A percentile compares a stretch with the other conserved stretches of the same genome.
These are phyloP conservation scores for Monosporascus sp. DNA, from an alignment of 2,329 filamentous ascomycete genomes.

Conservation along the genomic window DNA sequence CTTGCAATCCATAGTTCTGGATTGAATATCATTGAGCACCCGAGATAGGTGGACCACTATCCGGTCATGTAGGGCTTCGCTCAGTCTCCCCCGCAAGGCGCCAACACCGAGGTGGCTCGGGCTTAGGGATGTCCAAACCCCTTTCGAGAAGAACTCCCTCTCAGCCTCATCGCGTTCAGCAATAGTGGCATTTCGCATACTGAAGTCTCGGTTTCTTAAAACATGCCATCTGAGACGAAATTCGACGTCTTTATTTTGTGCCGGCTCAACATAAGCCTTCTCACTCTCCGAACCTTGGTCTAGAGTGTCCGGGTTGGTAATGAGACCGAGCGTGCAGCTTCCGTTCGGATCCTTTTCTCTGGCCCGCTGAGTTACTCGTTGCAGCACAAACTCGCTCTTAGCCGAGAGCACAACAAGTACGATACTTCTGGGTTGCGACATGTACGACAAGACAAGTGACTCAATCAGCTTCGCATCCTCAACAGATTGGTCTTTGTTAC, in stretches of 20 bases:
- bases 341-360: slow-evolving; percentile 29
- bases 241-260: slow-evolving; percentile 37
- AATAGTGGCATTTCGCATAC: slow-evolving; percentile 8
- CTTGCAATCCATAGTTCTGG: slow-evolving; percentile 16
- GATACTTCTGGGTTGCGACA: slow-evolving; percentile 51
- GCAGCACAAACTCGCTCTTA: slow-evolving; percentile 50
- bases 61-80: slow-evolving; percentile 19
- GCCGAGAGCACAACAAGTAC: slow-evolving; percentile 54
- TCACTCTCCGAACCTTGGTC: slow-evolving; percentile 34
- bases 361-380: slow-evolving; percentile 48
- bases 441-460: slow-evolving; percentile 47
- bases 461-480: slow-evolving; percentile 38
- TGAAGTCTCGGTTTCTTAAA: slow-evolving; percentile 33
- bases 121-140: slow-evolving; percentile 7
- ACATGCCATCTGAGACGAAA: slow-evolving; percentile 49
- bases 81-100: slow-evolving; percentile 19
- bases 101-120: slow-evolving; percentile 14
- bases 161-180: slow-evolving; percentile 8
- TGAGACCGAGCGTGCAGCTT: slow-evolving; percentile 41
- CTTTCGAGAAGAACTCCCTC: slow-evolving; percentile 9
- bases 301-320: slow-evolving; percentile 41
- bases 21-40: slow-evolving; percentile 25
- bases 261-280: slow-evolving; percentile 32
- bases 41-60: slow-evolving; percentile 27
- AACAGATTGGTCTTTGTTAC: slow-evolving; percentile 37